Evolutionary conservation across 2,329 filamentous ascomycete genomes (phyloP), one percentile per base, ranked within the genome.

Genomic region (Cercospora brassicicola): DNA sequence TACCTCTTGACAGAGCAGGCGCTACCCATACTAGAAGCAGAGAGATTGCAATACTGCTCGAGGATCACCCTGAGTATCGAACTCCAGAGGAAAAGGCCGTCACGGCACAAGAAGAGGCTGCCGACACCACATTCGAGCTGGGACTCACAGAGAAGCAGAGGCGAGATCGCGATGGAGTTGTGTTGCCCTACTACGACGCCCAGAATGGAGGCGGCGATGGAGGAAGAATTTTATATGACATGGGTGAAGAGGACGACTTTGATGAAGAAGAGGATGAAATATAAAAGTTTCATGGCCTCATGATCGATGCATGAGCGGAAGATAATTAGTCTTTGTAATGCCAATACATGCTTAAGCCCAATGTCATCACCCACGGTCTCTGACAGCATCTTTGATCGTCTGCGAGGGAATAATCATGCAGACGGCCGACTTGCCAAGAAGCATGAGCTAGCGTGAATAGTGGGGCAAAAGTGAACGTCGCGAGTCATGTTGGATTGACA

Each of bases 231-330:
- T 78, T 99, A 76, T 99, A 99, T 78, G 94, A 98, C 74, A 96
- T 98, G 91, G 94, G 94, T 1, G 87, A 89, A 70, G 95, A 98
- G 82, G 95, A 99, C 80, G 93, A 98, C 78, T 98, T 97, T 81
- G 94, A 97, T 74, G 94, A 96, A 67, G 93, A 96, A 76, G 93
- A 97, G 76, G 94, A 97, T 81, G 94, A 97, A 81, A 93, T 94
- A 72, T 94, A 81, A 79, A 36, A 26, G 39, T 26, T 5, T 15
- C 18, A 9, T n/a, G 28, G n/a, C 15, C 15, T 39, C 36, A 42
- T 42, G 36, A 9, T 42, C 15, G 53, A 59, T 59, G 9, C 57
- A 23, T 36, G 31, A 31, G n/a, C 13, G n/a, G 10, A 18, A 28
- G 4, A 1, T 13, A 13, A 9, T 30, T 45, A 13, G 18, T 26